phyloP scores from a whole-genome alignment of 2,329 filamentous ascomycete genomes.

The Fusarium chlamydosporum region DNA sequence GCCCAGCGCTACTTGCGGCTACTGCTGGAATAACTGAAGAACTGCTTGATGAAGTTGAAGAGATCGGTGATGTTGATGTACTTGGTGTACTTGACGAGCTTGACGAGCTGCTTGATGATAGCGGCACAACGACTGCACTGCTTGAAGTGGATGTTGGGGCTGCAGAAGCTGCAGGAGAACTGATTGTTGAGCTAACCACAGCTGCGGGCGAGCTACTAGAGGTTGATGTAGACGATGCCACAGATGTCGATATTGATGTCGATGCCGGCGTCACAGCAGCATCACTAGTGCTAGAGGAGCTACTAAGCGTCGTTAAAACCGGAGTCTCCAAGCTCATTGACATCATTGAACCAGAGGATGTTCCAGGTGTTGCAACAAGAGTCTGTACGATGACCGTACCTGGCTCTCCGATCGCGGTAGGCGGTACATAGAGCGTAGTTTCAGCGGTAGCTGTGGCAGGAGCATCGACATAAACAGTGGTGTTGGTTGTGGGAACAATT shows the following conservation, averaged over 20 bases:
- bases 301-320: neutral
- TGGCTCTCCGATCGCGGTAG: conserved; percentile 15
- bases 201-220: neutral
- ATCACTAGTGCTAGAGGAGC: neutral
- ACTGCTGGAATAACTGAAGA: neutral
- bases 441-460: conserved; percentile 16
- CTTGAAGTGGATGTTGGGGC: neutral
- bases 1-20: neutral
- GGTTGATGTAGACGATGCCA: neutral
- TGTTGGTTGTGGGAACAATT: conserved; percentile 7
- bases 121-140: neutral
- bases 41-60: neutral
- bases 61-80: neutral
- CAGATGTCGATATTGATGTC: neutral
- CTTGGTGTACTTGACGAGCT: neutral
- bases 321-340: neutral
- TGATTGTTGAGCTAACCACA: neutral
- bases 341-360: neutral
- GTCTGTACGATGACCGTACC: conserved; percentile 32
- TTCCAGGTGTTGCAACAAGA: neutral
- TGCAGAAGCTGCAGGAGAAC: neutral
- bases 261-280: neutral
- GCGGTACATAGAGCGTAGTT: conserved; percentile 19
- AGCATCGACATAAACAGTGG: conserved; percentile 17
- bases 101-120: neutral